Percentiles rank a stretch among this genome's conserved stretches.
Evolutionary conservation across 1,284 basidiomycete genomes (phyloP).

Genomic region (Mycena sp.): DNA sequence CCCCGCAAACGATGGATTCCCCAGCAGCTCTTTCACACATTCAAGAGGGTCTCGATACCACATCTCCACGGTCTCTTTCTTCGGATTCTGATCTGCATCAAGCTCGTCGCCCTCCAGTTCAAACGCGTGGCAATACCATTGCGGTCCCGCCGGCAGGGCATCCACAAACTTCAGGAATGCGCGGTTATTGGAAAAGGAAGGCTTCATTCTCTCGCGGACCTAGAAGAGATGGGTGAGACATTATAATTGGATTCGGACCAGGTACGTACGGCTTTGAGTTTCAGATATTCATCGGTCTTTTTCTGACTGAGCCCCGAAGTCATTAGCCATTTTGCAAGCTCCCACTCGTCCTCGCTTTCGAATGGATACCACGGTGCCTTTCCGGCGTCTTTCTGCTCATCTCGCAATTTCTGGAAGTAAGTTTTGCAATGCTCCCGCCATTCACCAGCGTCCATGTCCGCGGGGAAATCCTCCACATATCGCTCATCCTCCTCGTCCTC

Average conservation of each 20-base stretch:
- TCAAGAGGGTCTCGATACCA: constrained; percentile 37
- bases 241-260: background rate
- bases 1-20: no score
- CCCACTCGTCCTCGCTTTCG: no score
- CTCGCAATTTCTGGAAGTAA: background rate
- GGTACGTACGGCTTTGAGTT: constrained; percentile 41
- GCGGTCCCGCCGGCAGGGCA: constrained; percentile 34
- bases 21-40: constrained; percentile 32
- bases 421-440: background rate
- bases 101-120: constrained; percentile 38
- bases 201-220: constrained; percentile 6
- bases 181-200: constrained; percentile 37
- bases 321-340: constrained; percentile 43
- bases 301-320: constrained; percentile 37
- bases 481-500: background rate
- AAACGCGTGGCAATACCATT: constrained; percentile 32
- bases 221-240: background rate
- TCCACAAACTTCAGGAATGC: constrained; percentile 42
- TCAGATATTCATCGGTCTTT: constrained; percentile 41
- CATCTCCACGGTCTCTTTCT: constrained; percentile 30
- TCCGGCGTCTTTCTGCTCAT: background rate
- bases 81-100: constrained; percentile 22
- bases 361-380: constrained; percentile 3
- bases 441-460: background rate
- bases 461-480: constrained; percentile 1